Base-by-base conservation (phyloP, 2,329 filamentous ascomycete species). In the Xylariaceae sp. region DNA sequence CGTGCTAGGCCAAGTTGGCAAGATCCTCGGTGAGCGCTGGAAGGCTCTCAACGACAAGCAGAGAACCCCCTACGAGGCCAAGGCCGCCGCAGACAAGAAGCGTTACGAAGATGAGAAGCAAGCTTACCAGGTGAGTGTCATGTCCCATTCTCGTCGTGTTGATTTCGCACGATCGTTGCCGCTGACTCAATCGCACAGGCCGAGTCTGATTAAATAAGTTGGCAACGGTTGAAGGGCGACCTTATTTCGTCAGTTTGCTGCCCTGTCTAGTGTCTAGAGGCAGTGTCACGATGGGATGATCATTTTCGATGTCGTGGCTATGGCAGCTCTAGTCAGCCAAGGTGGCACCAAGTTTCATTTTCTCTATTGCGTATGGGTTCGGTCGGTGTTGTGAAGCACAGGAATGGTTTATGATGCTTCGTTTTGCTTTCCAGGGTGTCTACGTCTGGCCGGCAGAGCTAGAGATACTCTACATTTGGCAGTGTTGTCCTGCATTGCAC, bases 61-160 rank as follows among this genome's bases (percentile, higher is more conserved):
- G 78, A 92, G 93, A 71, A 80, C 83, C 65, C 94, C 94, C 9
- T 99, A 97, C 73, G 93, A 97, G 80, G 89, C 90, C 75, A 97
- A 97, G 88, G 94, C 94, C 74, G 90, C 89, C 55, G 82, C 88
- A 66, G 94, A 99, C 80, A 99, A 97, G 90, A 96, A 97, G 88
- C 88, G 94, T 64, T 99, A 97, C 75, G 93, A 97, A 77, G 90
- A 96, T 69, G 92, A 97, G 85, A 99, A 99, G 85, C 88, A 88
- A 68, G 89, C 85, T 67, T 99, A 96, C 83, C 87, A 91, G 72
- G 91, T 95, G 82, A 81, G 88, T 78, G 3, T 49, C 45, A 42
- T n/a, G 37, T 23, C 5, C 7, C 37, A 6, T 13, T 8, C 5
- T 35, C 55, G 52, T 49, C 10, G 13, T 39, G 11, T 8, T 42